Evolutionary conservation across 1,139 yeast species (phyloP).

Genomic region (Debaryomyces fabryi): DNA sequence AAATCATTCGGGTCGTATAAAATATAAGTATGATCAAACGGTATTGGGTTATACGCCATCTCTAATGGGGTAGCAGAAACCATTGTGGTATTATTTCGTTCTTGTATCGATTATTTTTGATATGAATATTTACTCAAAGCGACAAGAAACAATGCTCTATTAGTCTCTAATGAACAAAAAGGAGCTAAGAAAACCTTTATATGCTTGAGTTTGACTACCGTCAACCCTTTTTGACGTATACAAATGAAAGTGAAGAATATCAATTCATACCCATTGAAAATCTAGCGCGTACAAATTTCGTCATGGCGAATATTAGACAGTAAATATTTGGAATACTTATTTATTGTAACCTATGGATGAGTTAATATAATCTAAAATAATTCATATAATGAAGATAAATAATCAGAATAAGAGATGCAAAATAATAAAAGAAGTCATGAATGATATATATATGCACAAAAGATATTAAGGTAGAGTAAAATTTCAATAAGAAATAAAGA

Average conservation of each 20-base stretch:
- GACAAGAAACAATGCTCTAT: not conserved
- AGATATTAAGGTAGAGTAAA: slow-evolving; percentile 4
- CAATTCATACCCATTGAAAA: not conserved
- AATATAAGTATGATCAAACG: slow-evolving; percentile 75
- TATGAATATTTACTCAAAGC: not conserved
- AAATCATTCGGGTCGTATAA: slow-evolving; percentile 71
- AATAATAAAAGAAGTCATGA: slow-evolving; percentile 5
- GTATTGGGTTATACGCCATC: slow-evolving; percentile 35
- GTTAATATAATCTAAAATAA: not conserved
- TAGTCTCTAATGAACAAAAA: not conserved
- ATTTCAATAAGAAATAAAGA: slow-evolving; percentile 6
- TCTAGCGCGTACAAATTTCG: not conserved
- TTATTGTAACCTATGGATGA: not conserved
- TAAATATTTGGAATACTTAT: not conserved
- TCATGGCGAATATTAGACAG: too few relatives aligned
- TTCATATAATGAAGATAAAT: slow-evolving; percentile 1
- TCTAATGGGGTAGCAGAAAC: not conserved
- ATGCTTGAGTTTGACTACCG: not conserved
- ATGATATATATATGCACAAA: slow-evolving; percentile 7
- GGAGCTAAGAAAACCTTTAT: not conserved
- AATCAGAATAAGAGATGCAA: slow-evolving; percentile 6
- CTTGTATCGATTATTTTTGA: not conserved
- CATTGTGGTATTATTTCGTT: not conserved
- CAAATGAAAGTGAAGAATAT: not conserved
- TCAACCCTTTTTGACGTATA: not conserved